phyloP scores from a whole-genome alignment of 257 asterid species.

The Penstemon eatonii region DNA sequence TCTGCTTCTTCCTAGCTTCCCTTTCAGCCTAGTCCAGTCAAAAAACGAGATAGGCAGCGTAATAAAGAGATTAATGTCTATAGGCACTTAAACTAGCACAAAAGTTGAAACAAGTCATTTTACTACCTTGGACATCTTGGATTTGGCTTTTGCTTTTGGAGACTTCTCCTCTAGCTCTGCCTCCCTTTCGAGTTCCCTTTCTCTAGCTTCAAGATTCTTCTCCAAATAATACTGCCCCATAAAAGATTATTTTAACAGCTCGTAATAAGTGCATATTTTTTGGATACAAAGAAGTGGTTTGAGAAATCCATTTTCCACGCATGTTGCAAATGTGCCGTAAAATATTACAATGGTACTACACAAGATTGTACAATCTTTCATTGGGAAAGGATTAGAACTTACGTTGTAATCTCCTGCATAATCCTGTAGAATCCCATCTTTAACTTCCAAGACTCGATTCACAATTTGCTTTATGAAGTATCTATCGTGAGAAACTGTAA shows the following conservation, averaged over 20 bases:
- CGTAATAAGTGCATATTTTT: too few relatives aligned
- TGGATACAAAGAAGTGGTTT: too few relatives aligned
- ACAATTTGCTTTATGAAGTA: conserved; percentile 96
- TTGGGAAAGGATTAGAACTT: conserved; percentile 31
- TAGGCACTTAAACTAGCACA: not conserved
- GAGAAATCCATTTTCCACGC: too few relatives aligned
- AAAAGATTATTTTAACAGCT: too few relatives aligned
- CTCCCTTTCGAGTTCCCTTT: conserved; percentile 93
- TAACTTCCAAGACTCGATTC: conserved; percentile 91
- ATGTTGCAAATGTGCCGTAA: not conserved
- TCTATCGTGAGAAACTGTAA: conserved; percentile 95
- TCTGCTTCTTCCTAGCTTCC: conserved; percentile 95
- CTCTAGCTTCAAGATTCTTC: conserved; percentile 95
- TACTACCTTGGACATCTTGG: conserved; percentile 96
- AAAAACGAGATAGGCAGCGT: not conserved
- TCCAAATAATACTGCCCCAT: conserved; percentile 81
- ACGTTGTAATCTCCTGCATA: conserved; percentile 95
- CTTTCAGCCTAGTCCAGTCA: conserved; percentile 64
- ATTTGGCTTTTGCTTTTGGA: conserved; percentile 93
- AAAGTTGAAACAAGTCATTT: not conserved
- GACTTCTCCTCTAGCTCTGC: conserved; percentile 92
- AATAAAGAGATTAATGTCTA: not conserved
- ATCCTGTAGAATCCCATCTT: conserved; percentile 79
- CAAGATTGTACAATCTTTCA: not conserved
- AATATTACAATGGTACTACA: not conserved